Evolutionary conservation across 345 rosid species (phyloP).

Genomic region (Hirschfeldia incana): DNA sequence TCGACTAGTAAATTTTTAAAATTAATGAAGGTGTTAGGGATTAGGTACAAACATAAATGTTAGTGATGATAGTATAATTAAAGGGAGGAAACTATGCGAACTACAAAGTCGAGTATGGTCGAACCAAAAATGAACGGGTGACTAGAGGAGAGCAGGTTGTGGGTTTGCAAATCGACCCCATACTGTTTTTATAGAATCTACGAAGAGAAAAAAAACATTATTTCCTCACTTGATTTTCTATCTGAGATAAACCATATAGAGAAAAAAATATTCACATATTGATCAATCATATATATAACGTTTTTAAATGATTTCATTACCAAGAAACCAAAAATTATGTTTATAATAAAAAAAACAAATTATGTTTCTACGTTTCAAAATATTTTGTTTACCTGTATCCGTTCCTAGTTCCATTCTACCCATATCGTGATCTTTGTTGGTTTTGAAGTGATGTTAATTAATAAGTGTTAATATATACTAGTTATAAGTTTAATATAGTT

Average conservation of each 20-base stretch:
- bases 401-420: neutral
- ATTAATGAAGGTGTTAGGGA: neutral
- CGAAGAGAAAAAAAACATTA: neutral
- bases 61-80: neutral
- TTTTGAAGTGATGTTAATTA: too few relatives aligned
- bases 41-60: slow-evolving; percentile 7
- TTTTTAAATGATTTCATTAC: neutral
- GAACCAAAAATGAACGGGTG: slow-evolving; percentile 21
- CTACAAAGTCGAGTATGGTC: neutral
- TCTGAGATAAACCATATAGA: neutral
- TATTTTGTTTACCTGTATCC: neutral
- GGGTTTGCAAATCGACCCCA: slow-evolving; percentile 21
- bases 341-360: neutral
- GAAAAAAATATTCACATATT: neutral
- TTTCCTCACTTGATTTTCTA: neutral
- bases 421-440: neutral
- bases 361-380: neutral
- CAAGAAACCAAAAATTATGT: neutral
- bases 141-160: slow-evolving; percentile 8
- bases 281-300: neutral
- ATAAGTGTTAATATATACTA: neutral
- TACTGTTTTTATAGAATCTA: neutral
- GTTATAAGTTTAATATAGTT: too few relatives aligned
- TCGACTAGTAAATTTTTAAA: neutral
- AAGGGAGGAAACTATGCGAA: neutral